Evolutionary conservation across 2,329 filamentous ascomycete genomes (phyloP), one percentile per base, ranked within the genome.

Genomic region (Cercospora sojina): DNA sequence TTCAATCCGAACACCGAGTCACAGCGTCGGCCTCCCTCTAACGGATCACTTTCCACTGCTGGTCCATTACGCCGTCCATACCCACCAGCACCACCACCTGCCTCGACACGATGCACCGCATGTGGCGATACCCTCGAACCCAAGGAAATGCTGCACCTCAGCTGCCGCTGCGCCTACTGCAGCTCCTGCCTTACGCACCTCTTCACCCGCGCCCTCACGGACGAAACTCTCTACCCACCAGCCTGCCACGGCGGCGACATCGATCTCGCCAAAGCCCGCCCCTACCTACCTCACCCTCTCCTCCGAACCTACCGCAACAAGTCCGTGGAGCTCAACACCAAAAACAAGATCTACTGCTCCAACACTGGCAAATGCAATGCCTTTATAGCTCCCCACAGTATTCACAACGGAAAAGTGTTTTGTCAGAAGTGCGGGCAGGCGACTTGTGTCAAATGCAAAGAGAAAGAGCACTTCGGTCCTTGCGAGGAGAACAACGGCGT

Each of bases 381-480:
- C n/a, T 70, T 71, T 53, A 66, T 72, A 16, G 62, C 63, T 3
- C 66, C 64, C 6, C 66, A 71, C 41, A 70, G 69, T 64, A 69
- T 71, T 29, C 68, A 71, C 59, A 71, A 72, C 60, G 66, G 62
- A 12, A 47, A 71, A 56, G 69, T 64, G 3, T 66, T 66, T 38
- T 72, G 71, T 58, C 71, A 71, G 64, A 67, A 70, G 18, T 71
- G 71, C 55, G 25, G 32, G 9, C 53, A 53, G 18, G 61, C 63
- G 13, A 72, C 69, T 4, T 72, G 71, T 53, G 56, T 59, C 16
- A 68, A 64, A 29, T 72, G 71, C 56, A 70, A 67, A 58, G 66
- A 69, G 47, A 59, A 43, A 10, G 62, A 62, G 41, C 69, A 71
- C 58, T 70, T 62, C 25, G 71, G 71, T 25, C 66, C 68, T 29